Conservation (phyloP, 768 basidiomycete genomes). For the Coprinopsis cinerea region DNA sequence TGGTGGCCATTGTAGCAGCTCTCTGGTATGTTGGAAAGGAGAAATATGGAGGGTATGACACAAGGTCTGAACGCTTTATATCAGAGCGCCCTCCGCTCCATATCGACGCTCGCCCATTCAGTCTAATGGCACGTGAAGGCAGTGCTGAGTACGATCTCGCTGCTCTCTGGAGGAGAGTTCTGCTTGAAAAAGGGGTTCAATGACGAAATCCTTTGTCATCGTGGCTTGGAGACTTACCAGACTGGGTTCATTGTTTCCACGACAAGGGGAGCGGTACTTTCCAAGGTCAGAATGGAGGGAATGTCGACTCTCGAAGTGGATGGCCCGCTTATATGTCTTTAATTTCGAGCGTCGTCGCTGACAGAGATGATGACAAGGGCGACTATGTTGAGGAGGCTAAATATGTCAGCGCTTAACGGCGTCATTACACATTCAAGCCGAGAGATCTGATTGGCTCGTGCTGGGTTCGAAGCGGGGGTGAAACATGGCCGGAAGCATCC, state of each 20-base stretch:
- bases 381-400: no score
- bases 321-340: no score
- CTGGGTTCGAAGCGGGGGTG: no score
- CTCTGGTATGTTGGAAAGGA: neutral
- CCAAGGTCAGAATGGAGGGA: no score
- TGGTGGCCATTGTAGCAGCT: slow-evolving; percentile 22
- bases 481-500: no score
- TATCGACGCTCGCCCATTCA: neutral
- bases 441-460: no score
- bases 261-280: no score
- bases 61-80: neutral
- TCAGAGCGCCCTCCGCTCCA: neutral
- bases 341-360: no score
- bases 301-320: no score
- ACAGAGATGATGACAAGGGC: no score
- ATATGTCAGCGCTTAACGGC: no score
- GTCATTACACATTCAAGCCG: no score
- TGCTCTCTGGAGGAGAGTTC: neutral
- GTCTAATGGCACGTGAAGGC: neutral
- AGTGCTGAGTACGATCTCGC: slow-evolving; percentile 2
- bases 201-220: slow-evolving; percentile 5
- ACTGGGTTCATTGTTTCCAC: neutral
- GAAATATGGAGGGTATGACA: neutral
- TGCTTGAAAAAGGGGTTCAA: neutral
- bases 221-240: neutral